Evolutionary conservation across 306 rosid species (phyloP), one percentile per base, ranked within the genome.

Genomic region (Nissolia schottii): DNA sequence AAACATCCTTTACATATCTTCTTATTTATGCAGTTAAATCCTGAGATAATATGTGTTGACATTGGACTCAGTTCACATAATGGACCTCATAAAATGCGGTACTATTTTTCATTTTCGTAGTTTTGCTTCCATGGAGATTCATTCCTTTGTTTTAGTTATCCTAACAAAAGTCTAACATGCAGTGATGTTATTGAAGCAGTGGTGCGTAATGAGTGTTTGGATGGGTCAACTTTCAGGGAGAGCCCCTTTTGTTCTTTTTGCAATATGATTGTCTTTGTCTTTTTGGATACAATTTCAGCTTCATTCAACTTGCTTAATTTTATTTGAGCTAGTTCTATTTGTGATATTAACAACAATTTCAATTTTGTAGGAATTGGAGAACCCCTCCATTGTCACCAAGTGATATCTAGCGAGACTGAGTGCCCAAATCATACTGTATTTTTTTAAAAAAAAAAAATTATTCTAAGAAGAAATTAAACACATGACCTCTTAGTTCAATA

Each of bases 211-310:
- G 75, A 76, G 76, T 84, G 70, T 69, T 15, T 0, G 55, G 56
- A 55, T 45, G 75, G 80, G 6, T 64, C 89, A 32, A 16, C 78
- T 19, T 61, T 25, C 14, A 60, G 40, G 50, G 85, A 84, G 68
- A 84, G 79, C 29, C 67, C 84, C 29, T 61, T 77, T 23, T 90
- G 96, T 70, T 65, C 85, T 35, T 79, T 87, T 32, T 90, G 96
- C 37, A 79, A 82, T 71, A 90, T 82, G 93, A 37, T 86, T 81
- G 93, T 80, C 22, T 68, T n/a, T n/a, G n/a, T n/a, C n/a, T n/a
- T n/a, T 84, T 64, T 90, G 93, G 96, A 75, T 87, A 40, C 93
- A 87, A 88, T 84, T 79, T 77, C 87, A 90, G 75, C 79, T 90
- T 72, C n/a, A n/a, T n/a, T n/a, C n/a, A n/a, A n/a, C n/a, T n/a